Conservation (phyloP, 129 eudicot genomes). For the Flaveria trinervia region DNA sequence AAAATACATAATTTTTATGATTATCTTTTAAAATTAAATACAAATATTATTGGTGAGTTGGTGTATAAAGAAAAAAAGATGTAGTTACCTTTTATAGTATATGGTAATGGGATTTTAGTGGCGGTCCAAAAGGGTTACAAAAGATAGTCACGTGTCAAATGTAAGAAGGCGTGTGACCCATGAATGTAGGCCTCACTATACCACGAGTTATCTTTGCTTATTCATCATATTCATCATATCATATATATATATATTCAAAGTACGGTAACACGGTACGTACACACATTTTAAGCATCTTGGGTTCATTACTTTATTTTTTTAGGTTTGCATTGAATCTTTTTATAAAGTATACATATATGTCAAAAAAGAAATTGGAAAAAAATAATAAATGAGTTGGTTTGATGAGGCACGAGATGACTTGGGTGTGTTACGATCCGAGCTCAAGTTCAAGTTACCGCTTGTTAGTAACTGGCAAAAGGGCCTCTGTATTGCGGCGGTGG, state of each 20-base stretch:
- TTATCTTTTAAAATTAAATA: neutral
- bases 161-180: slow-evolving; percentile 32
- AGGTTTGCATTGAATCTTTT: too few species aligned
- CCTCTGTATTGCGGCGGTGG: too few species aligned
- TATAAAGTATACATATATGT: too few species aligned
- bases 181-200: slow-evolving; percentile 29
- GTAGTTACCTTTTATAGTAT: neutral
- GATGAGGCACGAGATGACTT: too few species aligned
- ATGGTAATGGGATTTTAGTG: slow-evolving; percentile 21
- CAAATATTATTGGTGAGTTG: neutral
- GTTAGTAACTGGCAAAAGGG: too few species aligned
- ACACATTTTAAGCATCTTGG: too few species aligned
- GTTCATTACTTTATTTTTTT: too few species aligned
- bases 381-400: too few species aligned
- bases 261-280: neutral
- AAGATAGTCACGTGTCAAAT: slow-evolving; percentile 36
- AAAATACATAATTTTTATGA: neutral
- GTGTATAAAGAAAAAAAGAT: neutral
- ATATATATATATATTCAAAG: neutral
- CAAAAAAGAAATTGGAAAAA: too few species aligned
- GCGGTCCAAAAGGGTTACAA: slow-evolving; percentile 33
- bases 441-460: too few species aligned
- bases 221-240: too few species aligned
- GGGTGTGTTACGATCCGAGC: too few species aligned
- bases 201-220: slow-evolving; percentile 38